Evolutionary conservation across 768 basidiomycete species (phyloP).

Genomic region (Lyophyllum decastes): DNA sequence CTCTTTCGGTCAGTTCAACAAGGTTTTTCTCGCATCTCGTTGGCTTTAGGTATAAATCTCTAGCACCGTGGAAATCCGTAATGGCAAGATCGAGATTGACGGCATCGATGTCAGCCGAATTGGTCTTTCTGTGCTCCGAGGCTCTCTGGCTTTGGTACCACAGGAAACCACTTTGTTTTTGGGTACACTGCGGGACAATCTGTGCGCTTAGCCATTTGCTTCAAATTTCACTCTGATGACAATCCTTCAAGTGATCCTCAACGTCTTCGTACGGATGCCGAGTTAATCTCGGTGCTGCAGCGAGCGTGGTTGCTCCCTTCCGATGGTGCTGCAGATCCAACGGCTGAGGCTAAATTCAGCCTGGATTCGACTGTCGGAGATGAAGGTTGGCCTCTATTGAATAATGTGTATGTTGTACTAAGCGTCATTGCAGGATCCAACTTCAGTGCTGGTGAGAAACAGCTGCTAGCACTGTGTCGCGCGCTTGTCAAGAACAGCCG

Average conservation of each 20-base stretch:
- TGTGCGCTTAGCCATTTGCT: constrained; percentile 37
- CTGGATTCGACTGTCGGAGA: constrained; percentile 62
- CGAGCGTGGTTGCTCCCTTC: constrained; percentile 60
- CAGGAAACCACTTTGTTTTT: constrained; percentile 62
- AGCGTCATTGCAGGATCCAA: constrained; percentile 45
- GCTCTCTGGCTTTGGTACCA: constrained; percentile 64
- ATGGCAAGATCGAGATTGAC: constrained; percentile 61
- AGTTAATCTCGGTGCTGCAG: constrained; percentile 61
- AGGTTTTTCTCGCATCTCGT: background rate
- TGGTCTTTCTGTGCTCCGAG: constrained; percentile 55
- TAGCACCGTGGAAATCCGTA: constrained; percentile 60
- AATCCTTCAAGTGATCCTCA: constrained; percentile 32
- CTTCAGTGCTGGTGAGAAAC: constrained; percentile 67
- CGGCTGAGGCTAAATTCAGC: constrained; percentile 64
- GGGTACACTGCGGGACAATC: constrained; percentile 48
- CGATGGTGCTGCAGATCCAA: constrained; percentile 42
- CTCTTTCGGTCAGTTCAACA: constrained; percentile 45
- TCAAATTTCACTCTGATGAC: no score
- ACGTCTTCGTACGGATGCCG: constrained; percentile 53
- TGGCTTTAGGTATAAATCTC: background rate
- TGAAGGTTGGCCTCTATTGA: constrained; percentile 45
- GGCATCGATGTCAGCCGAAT: constrained; percentile 52
- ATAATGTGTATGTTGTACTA: background rate
- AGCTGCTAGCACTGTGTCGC: constrained; percentile 62
- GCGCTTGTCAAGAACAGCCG: constrained; percentile 63